A percentile compares a stretch with the other conserved stretches of the same genome.
Evolutionary conservation across 495 filamentous ascomycete genomes (phyloP).

Genomic region (Lasiosphaeria miniovina): DNA sequence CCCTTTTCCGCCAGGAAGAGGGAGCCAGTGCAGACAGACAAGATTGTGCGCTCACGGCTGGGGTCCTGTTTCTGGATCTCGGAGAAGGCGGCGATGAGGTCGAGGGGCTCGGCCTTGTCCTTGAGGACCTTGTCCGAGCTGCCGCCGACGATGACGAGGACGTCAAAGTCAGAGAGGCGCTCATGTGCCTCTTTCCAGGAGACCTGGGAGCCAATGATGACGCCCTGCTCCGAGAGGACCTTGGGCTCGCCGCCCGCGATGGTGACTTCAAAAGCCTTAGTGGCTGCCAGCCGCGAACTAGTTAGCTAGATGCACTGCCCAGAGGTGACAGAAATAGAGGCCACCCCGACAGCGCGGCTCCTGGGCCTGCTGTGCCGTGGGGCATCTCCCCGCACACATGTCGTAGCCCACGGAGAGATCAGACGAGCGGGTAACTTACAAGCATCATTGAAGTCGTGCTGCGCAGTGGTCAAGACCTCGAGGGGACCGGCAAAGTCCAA

Average conservation of each 20-base stretch:
- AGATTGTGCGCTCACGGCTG: conserved; percentile 64
- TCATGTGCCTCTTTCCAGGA: conserved; percentile 63
- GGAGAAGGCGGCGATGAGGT: conserved; percentile 62
- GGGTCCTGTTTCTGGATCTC: conserved; percentile 67
- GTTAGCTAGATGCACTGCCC: conserved; percentile 14
- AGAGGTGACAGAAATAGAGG: not conserved
- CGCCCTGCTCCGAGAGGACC: conserved; percentile 67
- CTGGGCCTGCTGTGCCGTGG: too few relatives aligned
- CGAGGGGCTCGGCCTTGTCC: conserved; percentile 57
- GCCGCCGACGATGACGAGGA: conserved; percentile 68
- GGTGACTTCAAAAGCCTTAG: conserved; percentile 64
- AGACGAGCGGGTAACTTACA: conserved; percentile 41
- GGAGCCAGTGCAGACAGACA: conserved; percentile 74
- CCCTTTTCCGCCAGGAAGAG: conserved; percentile 70
- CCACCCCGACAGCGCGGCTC: not conserved
- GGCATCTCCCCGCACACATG: too few relatives aligned
- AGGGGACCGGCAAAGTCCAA: conserved; percentile 68
- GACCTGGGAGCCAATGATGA: conserved; percentile 70
- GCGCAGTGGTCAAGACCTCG: conserved; percentile 58
- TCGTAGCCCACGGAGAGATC: too few relatives aligned
- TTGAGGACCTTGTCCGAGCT: conserved; percentile 51
- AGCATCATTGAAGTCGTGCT: conserved; percentile 59
- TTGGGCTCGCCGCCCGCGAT: conserved; percentile 56
- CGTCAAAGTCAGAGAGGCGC: conserved; percentile 64
- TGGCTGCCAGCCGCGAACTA: conserved; percentile 33